phyloP scores from a whole-genome alignment of 2,329 filamentous ascomycete species.

The Saccharata proteae region DNA sequence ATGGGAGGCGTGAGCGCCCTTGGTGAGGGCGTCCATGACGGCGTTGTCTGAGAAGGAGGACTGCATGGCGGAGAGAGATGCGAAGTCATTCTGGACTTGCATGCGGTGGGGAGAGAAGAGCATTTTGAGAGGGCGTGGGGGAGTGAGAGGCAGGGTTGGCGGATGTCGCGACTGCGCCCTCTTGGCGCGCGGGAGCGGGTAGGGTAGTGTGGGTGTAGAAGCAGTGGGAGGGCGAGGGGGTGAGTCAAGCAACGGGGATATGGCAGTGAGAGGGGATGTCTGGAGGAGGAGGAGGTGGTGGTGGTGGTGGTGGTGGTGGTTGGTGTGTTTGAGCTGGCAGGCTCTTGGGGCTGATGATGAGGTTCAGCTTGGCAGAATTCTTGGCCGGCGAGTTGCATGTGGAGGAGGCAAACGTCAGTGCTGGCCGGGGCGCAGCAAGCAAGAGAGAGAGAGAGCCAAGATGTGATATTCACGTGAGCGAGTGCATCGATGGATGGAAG shows the following conservation, averaged over 20 bases:
- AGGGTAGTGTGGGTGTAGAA: not conserved
- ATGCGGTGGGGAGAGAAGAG: constrained; percentile 3
- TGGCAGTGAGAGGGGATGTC: not conserved
- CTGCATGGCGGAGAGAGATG: constrained; percentile 10
- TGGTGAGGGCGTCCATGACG: constrained; percentile 21
- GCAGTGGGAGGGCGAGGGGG: not conserved
- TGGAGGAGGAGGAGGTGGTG: not conserved
- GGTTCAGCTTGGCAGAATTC: too few relatives aligned
- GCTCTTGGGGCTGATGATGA: too few relatives aligned
- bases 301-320: too few relatives aligned
- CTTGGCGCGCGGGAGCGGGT: not conserved
- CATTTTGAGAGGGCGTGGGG: constrained; percentile 19
- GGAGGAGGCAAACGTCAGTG: too few relatives aligned
- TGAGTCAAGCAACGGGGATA: constrained; percentile 1
- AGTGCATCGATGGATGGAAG: too few relatives aligned
- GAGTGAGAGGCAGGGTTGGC: constrained; percentile 27
- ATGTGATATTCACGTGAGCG: too few relatives aligned
- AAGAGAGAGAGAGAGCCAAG: too few relatives aligned
- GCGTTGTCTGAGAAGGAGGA: constrained; percentile 17
- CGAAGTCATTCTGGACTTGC: constrained; percentile 4
- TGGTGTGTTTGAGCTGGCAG: too few relatives aligned
- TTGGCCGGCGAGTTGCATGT: too few relatives aligned
- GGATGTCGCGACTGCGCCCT: constrained; percentile 32
- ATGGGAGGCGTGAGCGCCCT: constrained; percentile 34
- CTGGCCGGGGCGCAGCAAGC: too few relatives aligned